phyloP scores from a whole-genome alignment of 768 basidiomycete species.

The Suillus alpinus region DNA sequence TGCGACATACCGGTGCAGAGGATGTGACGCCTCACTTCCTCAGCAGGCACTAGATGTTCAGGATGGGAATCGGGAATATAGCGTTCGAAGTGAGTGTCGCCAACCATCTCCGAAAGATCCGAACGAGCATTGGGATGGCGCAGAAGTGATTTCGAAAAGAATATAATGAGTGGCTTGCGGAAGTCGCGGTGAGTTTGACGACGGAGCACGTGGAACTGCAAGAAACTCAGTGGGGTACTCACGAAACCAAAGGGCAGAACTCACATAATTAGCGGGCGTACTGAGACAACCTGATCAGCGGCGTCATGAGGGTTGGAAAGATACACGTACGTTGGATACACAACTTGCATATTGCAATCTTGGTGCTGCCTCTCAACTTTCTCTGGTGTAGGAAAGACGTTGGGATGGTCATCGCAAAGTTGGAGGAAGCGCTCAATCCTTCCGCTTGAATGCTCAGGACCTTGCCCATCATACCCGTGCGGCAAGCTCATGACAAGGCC shows the following conservation, averaged over 20 bases:
- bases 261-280: conserved; percentile 91
- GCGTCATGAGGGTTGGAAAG: not conserved
- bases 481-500: conserved; percentile 88
- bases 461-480: conserved; percentile 98
- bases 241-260: conserved; percentile 13
- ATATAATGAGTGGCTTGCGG: conserved; percentile 84
- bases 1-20: conserved; percentile 69
- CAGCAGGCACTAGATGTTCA: conserved; percentile 70
- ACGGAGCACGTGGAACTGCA: conserved; percentile 91
- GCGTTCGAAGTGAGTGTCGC: conserved; percentile 88
- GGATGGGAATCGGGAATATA: conserved; percentile 85
- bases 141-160: conserved; percentile 96
- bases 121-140: conserved; percentile 94
- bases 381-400: conserved; percentile 81
- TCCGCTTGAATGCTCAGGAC: conserved; percentile 96
- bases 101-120: conserved; percentile 81
- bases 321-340: conserved; percentile 83
- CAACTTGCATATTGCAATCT: conserved; percentile 99
- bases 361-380: conserved; percentile 95
- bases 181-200: conserved; percentile 97
- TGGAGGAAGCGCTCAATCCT: conserved; percentile 96
- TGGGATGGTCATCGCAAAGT: conserved; percentile 95
- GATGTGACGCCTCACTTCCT: conserved; percentile 89
- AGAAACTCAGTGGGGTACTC: conserved; percentile 6
- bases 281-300: conserved; percentile 35